A percentile compares a stretch with the other conserved stretches of the same genome.
phyloP scores from a whole-genome alignment of 129 eudicot species.

The sunflower (Helianthus annuus) region DNA sequence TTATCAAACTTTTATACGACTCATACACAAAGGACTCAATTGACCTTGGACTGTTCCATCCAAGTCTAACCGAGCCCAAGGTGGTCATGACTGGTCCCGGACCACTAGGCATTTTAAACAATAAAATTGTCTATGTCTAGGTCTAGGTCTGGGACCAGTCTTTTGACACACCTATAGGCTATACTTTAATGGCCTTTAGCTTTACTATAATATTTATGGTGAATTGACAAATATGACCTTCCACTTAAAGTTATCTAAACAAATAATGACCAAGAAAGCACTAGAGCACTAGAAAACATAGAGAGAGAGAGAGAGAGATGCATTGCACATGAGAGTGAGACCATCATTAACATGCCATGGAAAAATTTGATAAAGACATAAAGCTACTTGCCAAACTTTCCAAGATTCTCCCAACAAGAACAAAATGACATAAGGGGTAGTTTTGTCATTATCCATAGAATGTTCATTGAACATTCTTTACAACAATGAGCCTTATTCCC shows the following conservation, averaged over 20 bases:
- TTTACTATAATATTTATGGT: conserved; percentile 4
- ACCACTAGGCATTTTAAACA: neutral
- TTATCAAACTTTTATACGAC: neutral
- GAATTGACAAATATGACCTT: conserved; percentile 16
- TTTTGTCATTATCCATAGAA: conserved; percentile 26
- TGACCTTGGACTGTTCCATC: neutral
- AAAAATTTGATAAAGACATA: conserved; percentile 30
- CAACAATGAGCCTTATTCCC: conserved; percentile 19
- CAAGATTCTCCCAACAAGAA: conserved; percentile 29
- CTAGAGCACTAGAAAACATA: conserved; percentile 25
- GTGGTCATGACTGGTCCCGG: neutral
- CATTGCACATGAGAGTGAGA: conserved; percentile 28
- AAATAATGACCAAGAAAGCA: conserved; percentile 29
- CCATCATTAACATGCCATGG: conserved; percentile 16
- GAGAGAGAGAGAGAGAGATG: conserved; percentile 13
- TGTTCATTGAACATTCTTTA: conserved; percentile 13
- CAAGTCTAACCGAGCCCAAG: neutral
- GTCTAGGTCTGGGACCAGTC: neutral
- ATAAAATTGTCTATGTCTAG: neutral
- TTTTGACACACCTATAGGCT: conserved; percentile 7
- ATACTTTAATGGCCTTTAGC: conserved; percentile 1
- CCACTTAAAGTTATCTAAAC: conserved; percentile 9
- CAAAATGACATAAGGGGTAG: conserved; percentile 11
- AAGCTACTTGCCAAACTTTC: conserved; percentile 35
- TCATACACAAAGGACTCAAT: neutral